phyloP scores from a whole-genome alignment of 441 rosid species.

The Rhodomyrtus psidioides region DNA sequence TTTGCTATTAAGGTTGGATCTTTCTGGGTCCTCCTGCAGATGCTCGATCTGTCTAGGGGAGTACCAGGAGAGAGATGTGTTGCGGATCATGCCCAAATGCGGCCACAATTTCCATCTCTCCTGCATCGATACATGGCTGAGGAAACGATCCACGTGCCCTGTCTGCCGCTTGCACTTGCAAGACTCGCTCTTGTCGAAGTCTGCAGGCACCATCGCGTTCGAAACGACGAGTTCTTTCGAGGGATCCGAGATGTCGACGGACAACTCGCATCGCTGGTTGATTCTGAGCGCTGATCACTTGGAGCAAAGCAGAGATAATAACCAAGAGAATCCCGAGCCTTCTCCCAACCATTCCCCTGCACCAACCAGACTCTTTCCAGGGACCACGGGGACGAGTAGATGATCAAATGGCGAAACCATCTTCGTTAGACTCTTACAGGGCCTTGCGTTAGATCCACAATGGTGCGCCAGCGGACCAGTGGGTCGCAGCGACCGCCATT shows the following conservation, averaged over 20 bases:
- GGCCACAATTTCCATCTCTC: constrained; percentile 57
- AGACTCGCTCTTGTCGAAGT: constrained; percentile 20
- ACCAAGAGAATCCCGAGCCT: not conserved
- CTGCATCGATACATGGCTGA: constrained; percentile 62
- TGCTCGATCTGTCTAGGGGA: constrained; percentile 64
- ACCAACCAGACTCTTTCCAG: constrained; percentile 1
- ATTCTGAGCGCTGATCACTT: constrained; percentile 8
- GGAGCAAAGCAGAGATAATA: constrained; percentile 6
- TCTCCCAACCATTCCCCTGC: constrained; percentile 11
- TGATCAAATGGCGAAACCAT: not conserved
- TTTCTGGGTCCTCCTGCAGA: constrained; percentile 14
- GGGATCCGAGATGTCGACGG: constrained; percentile 18
- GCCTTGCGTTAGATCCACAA: not conserved
- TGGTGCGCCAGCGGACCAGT: not conserved
- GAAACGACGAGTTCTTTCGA: constrained; percentile 5
- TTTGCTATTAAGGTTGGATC: not conserved
- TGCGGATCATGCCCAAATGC: constrained; percentile 63
- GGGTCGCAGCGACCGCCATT: not conserved
- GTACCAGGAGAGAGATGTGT: constrained; percentile 53
- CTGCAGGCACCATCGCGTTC: constrained; percentile 13
- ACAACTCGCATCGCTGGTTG: constrained; percentile 25
- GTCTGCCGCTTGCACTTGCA: constrained; percentile 45
- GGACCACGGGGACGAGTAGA: not conserved
- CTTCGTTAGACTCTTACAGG: not conserved
- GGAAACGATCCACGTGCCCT: constrained; percentile 60